Conservation (phyloP, 805 yeast species). For the Schwanniomyces vanrijiae region DNA sequence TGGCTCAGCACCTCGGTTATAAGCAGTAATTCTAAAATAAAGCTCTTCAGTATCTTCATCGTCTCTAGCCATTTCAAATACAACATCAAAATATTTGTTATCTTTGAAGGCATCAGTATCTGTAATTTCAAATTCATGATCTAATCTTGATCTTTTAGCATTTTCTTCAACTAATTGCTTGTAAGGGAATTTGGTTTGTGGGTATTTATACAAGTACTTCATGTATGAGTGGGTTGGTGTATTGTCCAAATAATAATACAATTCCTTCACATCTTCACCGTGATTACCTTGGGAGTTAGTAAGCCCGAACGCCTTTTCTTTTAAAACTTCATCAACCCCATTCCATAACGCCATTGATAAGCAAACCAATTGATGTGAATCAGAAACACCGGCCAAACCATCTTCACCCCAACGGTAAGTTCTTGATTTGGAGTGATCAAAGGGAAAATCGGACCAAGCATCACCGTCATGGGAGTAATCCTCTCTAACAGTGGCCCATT, state of each 20-base stretch:
- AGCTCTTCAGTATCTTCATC: slow-evolving; percentile 79
- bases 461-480: slow-evolving; percentile 85
- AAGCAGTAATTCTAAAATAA: slow-evolving; percentile 82
- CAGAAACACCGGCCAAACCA: slow-evolving; percentile 88
- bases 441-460: slow-evolving; percentile 88
- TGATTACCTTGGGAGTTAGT: slow-evolving; percentile 95
- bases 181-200: slow-evolving; percentile 84
- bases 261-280: slow-evolving; percentile 92
- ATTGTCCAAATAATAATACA: slow-evolving; percentile 83
- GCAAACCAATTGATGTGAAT: slow-evolving; percentile 75
- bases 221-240: slow-evolving; percentile 92
- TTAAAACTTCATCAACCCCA: slow-evolving; percentile 79
- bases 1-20: slow-evolving; percentile 75
- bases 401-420: slow-evolving; percentile 96
- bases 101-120: slow-evolving; percentile 78
- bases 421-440: slow-evolving; percentile 78
- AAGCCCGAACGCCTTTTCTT: slow-evolving; percentile 83
- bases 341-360: slow-evolving; percentile 89
- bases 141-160: slow-evolving; percentile 61
- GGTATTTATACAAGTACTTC: slow-evolving; percentile 89
- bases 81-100: slow-evolving; percentile 80
- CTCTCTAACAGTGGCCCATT: slow-evolving; percentile 86
- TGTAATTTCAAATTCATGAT: slow-evolving; percentile 76
- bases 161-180: slow-evolving; percentile 68
- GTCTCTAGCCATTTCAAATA: slow-evolving; percentile 86